A percentile compares a stretch with the other conserved stretches of the same genome.
Conservation (phyloP, 1,139 yeast genomes). For the Saccharomyces hybrid region DNA sequence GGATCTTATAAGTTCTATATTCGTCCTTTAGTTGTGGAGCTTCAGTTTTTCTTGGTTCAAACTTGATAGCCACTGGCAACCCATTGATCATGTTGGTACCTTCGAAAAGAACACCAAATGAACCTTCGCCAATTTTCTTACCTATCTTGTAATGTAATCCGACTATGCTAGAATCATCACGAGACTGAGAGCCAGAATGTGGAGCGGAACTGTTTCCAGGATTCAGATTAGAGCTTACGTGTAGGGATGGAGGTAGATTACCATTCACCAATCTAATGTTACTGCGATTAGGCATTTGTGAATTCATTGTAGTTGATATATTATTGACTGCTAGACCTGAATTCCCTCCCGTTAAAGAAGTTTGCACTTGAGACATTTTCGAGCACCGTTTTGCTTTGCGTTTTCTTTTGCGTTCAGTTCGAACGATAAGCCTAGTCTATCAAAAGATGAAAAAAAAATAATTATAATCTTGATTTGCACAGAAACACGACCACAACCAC, state of each 20-base stretch:
- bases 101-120: constrained; percentile 71
- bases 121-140: constrained; percentile 73
- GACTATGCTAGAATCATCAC: constrained; percentile 39
- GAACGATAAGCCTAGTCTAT: neutral
- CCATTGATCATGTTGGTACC: constrained; percentile 66
- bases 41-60: constrained; percentile 65
- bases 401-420: neutral
- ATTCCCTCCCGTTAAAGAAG: neutral
- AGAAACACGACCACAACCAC: constrained; percentile 1
- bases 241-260: neutral
- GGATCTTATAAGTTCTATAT: constrained; percentile 57
- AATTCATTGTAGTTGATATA: constrained; percentile 1
- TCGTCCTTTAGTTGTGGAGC: constrained; percentile 70
- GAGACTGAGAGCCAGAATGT: constrained; percentile 2
- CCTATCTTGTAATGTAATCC: constrained; percentile 72
- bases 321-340: constrained; percentile 2
- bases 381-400: neutral
- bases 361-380: neutral
- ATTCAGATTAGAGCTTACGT: neutral
- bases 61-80: constrained; percentile 65
- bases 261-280: constrained; percentile 5
- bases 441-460: neutral
- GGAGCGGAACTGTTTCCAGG: neutral
- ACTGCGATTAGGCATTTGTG: constrained; percentile 3
- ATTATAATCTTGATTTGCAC: neutral